Conservation (phyloP, 202 grass and related monocot genomes). For the Schoenoplectus triqueter region DNA sequence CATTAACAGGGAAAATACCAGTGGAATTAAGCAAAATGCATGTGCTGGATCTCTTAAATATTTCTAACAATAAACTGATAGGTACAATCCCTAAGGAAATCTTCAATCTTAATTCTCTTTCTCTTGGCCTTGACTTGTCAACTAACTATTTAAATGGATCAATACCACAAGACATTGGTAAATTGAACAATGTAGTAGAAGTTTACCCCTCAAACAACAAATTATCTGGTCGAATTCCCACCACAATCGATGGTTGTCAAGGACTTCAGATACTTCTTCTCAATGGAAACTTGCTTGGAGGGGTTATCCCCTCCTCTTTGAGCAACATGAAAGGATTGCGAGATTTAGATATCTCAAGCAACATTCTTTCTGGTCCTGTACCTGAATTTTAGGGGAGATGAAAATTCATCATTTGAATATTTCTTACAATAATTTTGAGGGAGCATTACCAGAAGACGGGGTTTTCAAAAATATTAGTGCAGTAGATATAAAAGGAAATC, state of each 20-base stretch:
- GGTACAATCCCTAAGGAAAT: constrained; percentile 51
- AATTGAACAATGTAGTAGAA: constrained; percentile 28
- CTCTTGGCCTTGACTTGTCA: constrained; percentile 44
- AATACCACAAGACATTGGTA: constrained; percentile 49
- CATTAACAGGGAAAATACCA: constrained; percentile 48
- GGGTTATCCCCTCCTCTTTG: background rate
- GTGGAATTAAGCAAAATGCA: constrained; percentile 32
- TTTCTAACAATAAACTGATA: constrained; percentile 46
- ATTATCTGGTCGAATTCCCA: constrained; percentile 24
- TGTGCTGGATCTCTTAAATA: constrained; percentile 27
- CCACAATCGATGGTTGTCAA: background rate
- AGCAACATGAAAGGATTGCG: constrained; percentile 2
- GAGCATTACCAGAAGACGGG: background rate
- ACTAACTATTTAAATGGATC: constrained; percentile 44
- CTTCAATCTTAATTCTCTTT: constrained; percentile 22
- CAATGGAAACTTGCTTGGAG: background rate
- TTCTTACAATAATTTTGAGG: background rate
- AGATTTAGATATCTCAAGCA: background rate
- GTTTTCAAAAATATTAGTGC: background rate
- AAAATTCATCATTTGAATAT: constrained; percentile 2
- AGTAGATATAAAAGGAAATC: background rate
- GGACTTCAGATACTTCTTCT: background rate
- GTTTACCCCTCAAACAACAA: constrained; percentile 47
- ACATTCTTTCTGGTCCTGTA: background rate
- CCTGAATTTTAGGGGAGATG: background rate